These are phyloP conservation scores for Ophiostoma sp. DNA, from an alignment of 2,329 filamentous ascomycete genomes.

Conservation along the genomic window DNA sequence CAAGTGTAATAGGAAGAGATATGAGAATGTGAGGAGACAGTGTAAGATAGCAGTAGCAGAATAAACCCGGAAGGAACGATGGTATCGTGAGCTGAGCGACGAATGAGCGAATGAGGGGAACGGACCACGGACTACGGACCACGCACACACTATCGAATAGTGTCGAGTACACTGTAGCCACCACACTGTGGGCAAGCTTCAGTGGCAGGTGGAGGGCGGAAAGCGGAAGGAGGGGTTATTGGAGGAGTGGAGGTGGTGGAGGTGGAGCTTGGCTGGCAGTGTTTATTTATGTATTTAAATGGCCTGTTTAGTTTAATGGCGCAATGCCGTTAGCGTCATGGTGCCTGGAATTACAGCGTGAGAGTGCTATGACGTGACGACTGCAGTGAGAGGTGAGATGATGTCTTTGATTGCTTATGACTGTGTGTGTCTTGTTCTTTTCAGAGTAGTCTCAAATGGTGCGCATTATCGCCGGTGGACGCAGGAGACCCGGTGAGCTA, in stretches of 20 bases:
- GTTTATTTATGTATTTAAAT: background rate
- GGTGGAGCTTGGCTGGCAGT: slow-evolving; percentile 8
- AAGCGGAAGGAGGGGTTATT: slow-evolving; percentile 11
- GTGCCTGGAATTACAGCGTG: background rate
- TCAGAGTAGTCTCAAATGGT: background rate
- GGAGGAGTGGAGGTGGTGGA: background rate
- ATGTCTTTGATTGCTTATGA: background rate
- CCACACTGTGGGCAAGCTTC: background rate
- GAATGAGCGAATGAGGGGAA: slow-evolving; percentile 4
- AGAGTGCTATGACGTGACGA: background rate
- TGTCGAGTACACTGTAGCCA: background rate
- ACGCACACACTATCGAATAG: background rate
- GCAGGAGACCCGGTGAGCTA: background rate
- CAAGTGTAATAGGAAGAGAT: background rate
- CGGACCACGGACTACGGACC: background rate
- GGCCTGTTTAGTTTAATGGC: background rate
- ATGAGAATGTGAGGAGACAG: background rate
- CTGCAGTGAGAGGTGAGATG: background rate
- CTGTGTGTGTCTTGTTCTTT: background rate
- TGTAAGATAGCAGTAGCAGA: background rate
- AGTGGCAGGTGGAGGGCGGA: background rate
- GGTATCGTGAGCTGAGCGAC: slow-evolving; percentile 12
- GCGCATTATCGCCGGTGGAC: background rate
- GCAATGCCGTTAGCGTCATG: slow-evolving; percentile 7
- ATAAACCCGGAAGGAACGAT: slow-evolving; percentile 2